A percentile compares a stretch with the other conserved stretches of the same genome.
Evolutionary conservation across 129 eudicot species (phyloP).

Genomic region (Lonicera japonica): DNA sequence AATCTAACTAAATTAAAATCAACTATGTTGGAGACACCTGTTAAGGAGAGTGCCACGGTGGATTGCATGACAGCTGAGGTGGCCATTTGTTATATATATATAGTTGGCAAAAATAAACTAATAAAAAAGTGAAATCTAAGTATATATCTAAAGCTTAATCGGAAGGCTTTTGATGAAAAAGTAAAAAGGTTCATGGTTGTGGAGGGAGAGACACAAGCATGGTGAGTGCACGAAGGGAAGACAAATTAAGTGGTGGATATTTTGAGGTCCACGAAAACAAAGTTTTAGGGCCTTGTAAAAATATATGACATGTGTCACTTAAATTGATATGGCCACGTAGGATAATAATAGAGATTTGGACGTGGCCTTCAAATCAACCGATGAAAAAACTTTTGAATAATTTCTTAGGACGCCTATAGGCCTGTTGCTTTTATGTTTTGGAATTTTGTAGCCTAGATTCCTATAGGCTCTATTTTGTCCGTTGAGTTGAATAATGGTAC

Average conservation of each 20-base stretch:
- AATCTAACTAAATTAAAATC: too few relatives aligned
- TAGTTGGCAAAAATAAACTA: too few relatives aligned
- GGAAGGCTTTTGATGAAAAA: not conserved
- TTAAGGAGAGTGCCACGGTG: conserved; percentile 1
- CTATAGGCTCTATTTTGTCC: too few relatives aligned
- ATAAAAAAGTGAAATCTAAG: too few relatives aligned
- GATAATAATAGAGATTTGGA: not conserved
- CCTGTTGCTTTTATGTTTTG: too few relatives aligned
- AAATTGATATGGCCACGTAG: conserved; percentile 1
- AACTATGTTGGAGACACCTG: not conserved
- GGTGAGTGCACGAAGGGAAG: not conserved
- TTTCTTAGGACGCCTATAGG: too few relatives aligned
- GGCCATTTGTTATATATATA: conserved; percentile 23
- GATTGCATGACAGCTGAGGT: conserved; percentile 29
- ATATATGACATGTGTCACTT: conserved; percentile 3
- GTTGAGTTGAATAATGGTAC: too few relatives aligned
- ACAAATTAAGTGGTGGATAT: conserved; percentile 46
- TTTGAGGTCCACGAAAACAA: conserved; percentile 41
- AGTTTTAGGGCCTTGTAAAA: conserved; percentile 23
- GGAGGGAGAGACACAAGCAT: not conserved
- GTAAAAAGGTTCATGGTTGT: not conserved
- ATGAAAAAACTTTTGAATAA: not conserved
- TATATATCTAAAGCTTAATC: too few relatives aligned
- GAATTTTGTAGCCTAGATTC: too few relatives aligned
- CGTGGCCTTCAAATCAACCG: conserved; percentile 6